These are phyloP conservation scores for Gomphus bonarii DNA, from an alignment of 1,284 basidiomycete genomes.

Conservation along the genomic window DNA sequence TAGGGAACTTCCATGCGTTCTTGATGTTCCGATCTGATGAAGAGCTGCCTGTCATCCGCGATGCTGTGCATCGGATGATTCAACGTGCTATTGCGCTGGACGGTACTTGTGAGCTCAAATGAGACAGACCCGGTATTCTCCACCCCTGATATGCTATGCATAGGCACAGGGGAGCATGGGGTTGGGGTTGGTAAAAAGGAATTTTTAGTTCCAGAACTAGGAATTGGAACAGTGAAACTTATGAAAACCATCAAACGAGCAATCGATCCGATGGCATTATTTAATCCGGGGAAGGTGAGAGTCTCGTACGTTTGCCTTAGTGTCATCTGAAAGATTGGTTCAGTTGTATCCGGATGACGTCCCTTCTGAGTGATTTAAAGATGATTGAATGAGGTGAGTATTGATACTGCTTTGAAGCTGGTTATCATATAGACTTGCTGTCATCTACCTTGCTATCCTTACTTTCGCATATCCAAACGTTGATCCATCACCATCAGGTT, in stretches of 20 bases:
- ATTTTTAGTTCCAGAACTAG: conserved; percentile 66
- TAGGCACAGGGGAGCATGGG: conserved; percentile 78
- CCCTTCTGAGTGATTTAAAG: not conserved
- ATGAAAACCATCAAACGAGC: conserved; percentile 73
- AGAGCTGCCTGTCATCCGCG: conserved; percentile 40
- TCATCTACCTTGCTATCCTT: no score
- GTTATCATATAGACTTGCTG: no score
- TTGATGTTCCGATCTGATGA: conserved; percentile 55
- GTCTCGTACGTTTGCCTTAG: not conserved
- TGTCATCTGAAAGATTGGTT: not conserved
- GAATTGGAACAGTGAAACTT: conserved; percentile 63
- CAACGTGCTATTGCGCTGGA: conserved; percentile 63
- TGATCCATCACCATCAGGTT: no score
- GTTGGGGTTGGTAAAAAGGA: conserved; percentile 74
- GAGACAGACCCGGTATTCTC: not conserved
- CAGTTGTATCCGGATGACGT: conserved; percentile 3
- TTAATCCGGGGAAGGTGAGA: conserved; percentile 72
- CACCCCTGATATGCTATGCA: conserved; percentile 9
- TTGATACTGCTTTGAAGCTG: no score
- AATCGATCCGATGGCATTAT: conserved; percentile 65
- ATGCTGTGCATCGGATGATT: conserved; percentile 58
- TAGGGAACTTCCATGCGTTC: conserved; percentile 59
- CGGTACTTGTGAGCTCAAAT: conserved; percentile 50
- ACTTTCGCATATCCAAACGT: no score
- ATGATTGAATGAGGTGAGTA: no score